Evolutionary conservation across 768 basidiomycete species (phyloP).

Genomic region (Suillus subaureus): DNA sequence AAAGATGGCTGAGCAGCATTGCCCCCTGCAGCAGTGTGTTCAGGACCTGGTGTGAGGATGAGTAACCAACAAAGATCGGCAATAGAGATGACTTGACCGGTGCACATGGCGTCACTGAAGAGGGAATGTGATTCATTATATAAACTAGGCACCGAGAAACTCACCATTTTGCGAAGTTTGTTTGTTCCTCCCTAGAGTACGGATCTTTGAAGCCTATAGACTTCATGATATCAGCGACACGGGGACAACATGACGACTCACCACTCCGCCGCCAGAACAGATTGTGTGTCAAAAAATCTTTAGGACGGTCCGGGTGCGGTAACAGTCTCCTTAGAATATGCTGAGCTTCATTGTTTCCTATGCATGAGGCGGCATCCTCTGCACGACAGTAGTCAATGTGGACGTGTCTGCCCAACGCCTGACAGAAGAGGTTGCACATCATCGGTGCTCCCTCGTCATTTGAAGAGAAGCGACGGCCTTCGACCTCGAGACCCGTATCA

Average conservation of each 20-base stretch:
- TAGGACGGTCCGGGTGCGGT: slow-evolving; percentile 48
- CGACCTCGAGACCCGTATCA: slow-evolving; percentile 50
- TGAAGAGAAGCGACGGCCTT: slow-evolving; percentile 54
- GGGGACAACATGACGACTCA: slow-evolving; percentile 22
- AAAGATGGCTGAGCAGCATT: slow-evolving; percentile 51
- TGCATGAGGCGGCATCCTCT: slow-evolving; percentile 38
- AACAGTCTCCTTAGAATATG: slow-evolving; percentile 46
- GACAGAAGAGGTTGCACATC: slow-evolving; percentile 63
- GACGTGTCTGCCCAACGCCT: slow-evolving; percentile 54
- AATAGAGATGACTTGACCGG: slow-evolving; percentile 32
- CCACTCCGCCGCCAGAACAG: slow-evolving; percentile 61
- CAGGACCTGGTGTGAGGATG: slow-evolving; percentile 40
- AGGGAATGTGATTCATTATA: not conserved
- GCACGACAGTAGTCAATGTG: slow-evolving; percentile 61
- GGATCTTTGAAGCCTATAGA: slow-evolving; percentile 61
- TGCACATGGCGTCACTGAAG: slow-evolving; percentile 51
- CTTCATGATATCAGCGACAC: not conserved
- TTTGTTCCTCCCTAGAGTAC: slow-evolving; percentile 56
- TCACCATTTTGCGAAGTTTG: slow-evolving; percentile 56
- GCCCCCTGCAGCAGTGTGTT: slow-evolving; percentile 44
- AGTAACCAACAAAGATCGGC: not conserved
- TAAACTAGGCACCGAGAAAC: slow-evolving; percentile 12
- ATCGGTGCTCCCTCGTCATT: slow-evolving; percentile 63
- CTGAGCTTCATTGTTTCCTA: slow-evolving; percentile 42
- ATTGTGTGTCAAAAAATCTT: slow-evolving; percentile 57